Percentiles rank a stretch among this genome's conserved stretches.
Evolutionary conservation across 2,329 filamentous ascomycete genomes (phyloP).

Genomic region (Trichophyton equinum): DNA sequence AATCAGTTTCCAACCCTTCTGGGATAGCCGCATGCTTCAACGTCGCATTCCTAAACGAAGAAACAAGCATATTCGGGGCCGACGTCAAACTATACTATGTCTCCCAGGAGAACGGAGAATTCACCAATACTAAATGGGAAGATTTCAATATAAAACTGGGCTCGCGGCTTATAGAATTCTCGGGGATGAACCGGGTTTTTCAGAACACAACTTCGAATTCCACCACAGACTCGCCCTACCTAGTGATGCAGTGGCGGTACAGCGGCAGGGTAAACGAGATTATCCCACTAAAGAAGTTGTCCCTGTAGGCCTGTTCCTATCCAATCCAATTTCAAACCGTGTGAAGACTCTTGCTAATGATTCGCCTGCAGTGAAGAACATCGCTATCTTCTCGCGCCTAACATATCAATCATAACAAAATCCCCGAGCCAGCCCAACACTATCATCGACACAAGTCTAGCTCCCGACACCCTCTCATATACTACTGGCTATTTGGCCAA

Average conservation of each 20-base stretch:
- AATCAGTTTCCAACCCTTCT: slow-evolving; percentile 53
- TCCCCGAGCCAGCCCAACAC: slow-evolving; percentile 11
- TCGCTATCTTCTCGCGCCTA: slow-evolving; percentile 24
- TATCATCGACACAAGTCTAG: slow-evolving; percentile 19
- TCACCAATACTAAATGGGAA: slow-evolving; percentile 29
- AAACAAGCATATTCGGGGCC: slow-evolving; percentile 59
- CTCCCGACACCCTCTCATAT: slow-evolving; percentile 27
- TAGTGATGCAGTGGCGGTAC: slow-evolving; percentile 24
- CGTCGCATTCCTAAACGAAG: slow-evolving; percentile 52
- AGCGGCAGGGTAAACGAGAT: slow-evolving; percentile 21
- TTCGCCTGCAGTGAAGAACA: slow-evolving; percentile 16
- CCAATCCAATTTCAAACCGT: not conserved
- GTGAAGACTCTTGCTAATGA: not conserved
- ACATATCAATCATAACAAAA: slow-evolving; percentile 22
- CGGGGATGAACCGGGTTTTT: slow-evolving; percentile 12
- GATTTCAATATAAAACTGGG: slow-evolving; percentile 20
- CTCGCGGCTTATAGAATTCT: slow-evolving; percentile 17
- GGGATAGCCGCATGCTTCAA: slow-evolving; percentile 77
- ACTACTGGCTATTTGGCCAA: slow-evolving; percentile 23
- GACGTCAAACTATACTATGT: slow-evolving; percentile 65
- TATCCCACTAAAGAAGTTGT: slow-evolving; percentile 20
- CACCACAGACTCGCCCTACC: not conserved
- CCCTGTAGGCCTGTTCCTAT: slow-evolving; percentile 15
- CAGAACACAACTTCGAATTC: slow-evolving; percentile 2
- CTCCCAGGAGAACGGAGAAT: slow-evolving; percentile 42